These are phyloP conservation scores for Phytophthora tentaculata DNA, from an alignment of 352 stramenopile genomes.

Conservation along the genomic window DNA sequence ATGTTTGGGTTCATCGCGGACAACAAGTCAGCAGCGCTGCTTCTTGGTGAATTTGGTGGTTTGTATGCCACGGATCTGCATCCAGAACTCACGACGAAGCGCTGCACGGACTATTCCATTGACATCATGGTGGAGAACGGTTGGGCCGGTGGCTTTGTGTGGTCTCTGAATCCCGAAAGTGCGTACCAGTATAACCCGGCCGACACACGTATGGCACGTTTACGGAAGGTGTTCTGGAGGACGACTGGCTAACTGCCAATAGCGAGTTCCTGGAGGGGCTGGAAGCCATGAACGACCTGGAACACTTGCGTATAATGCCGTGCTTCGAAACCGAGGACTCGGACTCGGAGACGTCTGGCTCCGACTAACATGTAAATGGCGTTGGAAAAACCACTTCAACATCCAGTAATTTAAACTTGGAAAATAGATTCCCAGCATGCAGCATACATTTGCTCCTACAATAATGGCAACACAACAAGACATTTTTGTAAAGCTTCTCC, in stretches of 20 bases:
- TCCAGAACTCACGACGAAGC: slow-evolving; percentile 64
- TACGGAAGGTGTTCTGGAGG: slow-evolving; percentile 53
- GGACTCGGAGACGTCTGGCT: slow-evolving; percentile 28
- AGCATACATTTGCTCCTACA: not conserved
- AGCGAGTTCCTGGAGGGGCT: slow-evolving; percentile 50
- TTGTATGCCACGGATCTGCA: slow-evolving; percentile 63
- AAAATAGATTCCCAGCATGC: not conserved
- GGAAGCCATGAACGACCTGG: slow-evolving; percentile 54
- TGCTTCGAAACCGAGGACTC: slow-evolving; percentile 46
- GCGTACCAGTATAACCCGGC: slow-evolving; percentile 70
- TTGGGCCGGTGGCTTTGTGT: slow-evolving; percentile 71
- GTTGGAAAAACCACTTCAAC: not conserved
- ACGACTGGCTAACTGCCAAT: slow-evolving; percentile 72
- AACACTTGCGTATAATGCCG: slow-evolving; percentile 53
- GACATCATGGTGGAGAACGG: slow-evolving; percentile 55
- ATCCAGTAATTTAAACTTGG: slow-evolving; percentile 8
- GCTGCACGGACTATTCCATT: slow-evolving; percentile 66
- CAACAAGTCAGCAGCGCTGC: slow-evolving; percentile 50
- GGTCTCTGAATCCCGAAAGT: slow-evolving; percentile 77
- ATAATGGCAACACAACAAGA: too few species aligned
- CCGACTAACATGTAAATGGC: slow-evolving; percentile 11
- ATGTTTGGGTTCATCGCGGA: slow-evolving; percentile 73
- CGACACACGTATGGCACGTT: slow-evolving; percentile 48
- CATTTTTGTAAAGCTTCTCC: too few species aligned
- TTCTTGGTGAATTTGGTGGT: slow-evolving; percentile 75